phyloP scores from a whole-genome alignment of 768 basidiomycete species.

The Cystobasidium onofrii region DNA sequence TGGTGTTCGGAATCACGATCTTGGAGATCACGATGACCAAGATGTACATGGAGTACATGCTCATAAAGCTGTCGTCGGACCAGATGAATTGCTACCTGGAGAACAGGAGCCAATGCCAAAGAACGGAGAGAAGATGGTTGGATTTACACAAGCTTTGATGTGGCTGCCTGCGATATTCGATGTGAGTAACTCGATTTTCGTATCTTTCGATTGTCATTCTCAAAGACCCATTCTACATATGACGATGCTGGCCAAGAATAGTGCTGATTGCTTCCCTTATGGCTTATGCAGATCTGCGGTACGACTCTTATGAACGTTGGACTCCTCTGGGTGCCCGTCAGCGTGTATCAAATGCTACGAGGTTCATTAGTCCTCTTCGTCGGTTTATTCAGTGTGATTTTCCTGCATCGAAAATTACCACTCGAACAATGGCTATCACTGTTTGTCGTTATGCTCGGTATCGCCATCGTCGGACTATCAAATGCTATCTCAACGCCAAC shows the following conservation, averaged over 20 bases:
- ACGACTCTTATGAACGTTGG: slow-evolving; percentile 81
- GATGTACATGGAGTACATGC: not conserved
- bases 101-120: slow-evolving; percentile 1
- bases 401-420: slow-evolving; percentile 58
- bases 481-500: slow-evolving; percentile 72
- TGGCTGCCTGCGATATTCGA: slow-evolving; percentile 86
- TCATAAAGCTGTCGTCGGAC: slow-evolving; percentile 22
- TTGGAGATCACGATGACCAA: not conserved
- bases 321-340: slow-evolving; percentile 89
- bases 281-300: slow-evolving; percentile 13
- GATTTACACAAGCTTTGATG: slow-evolving; percentile 56
- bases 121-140: slow-evolving; percentile 30
- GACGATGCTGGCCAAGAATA: too few relatives aligned
- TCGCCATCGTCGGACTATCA: slow-evolving; percentile 60
- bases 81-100: slow-evolving; percentile 24
- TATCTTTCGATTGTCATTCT: too few relatives aligned
- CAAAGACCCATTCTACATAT: too few relatives aligned
- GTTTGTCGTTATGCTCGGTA: slow-evolving; percentile 46
- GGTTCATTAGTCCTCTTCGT: slow-evolving; percentile 56
- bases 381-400: slow-evolving; percentile 78
- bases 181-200: too few relatives aligned
- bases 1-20: not conserved
- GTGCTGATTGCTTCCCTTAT: not conserved
- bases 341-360: slow-evolving; percentile 79
- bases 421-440: slow-evolving; percentile 68